Conservation (phyloP, 768 basidiomycete genomes). For the Terana coerulea region DNA sequence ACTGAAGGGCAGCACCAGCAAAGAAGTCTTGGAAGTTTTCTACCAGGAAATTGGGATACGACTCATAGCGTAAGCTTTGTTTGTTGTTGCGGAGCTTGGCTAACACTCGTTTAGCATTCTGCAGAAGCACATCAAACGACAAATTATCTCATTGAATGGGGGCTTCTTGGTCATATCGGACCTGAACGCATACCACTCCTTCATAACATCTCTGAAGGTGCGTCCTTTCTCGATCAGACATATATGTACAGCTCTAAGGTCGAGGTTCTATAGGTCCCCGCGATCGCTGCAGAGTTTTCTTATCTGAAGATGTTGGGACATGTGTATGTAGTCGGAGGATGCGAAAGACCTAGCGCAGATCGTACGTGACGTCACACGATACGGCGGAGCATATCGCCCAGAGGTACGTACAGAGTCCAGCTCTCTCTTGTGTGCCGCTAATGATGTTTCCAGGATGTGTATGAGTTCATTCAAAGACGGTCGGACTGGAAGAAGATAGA, state of each 20-base stretch:
- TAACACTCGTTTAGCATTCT: slow-evolving; percentile 57
- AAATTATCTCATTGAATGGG: slow-evolving; percentile 91
- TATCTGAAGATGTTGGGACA: slow-evolving; percentile 97
- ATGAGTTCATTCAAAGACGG: slow-evolving; percentile 92
- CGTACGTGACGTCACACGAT: slow-evolving; percentile 90
- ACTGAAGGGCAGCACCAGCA: slow-evolving; percentile 88
- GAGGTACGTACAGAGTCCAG: slow-evolving; percentile 52
- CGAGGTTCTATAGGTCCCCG: slow-evolving; percentile 47
- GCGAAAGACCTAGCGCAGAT: slow-evolving; percentile 97
- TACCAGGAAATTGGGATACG: slow-evolving; percentile 96
- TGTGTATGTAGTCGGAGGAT: slow-evolving; percentile 91
- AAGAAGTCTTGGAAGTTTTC: slow-evolving; percentile 96
- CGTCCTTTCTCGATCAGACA: slow-evolving; percentile 2
- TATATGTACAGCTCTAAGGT: not conserved
- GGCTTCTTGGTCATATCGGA: slow-evolving; percentile 97
- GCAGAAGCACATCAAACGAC: slow-evolving; percentile 94
- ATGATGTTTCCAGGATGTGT: slow-evolving; percentile 52
- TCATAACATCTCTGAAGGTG: slow-evolving; percentile 84
- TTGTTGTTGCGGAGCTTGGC: not conserved
- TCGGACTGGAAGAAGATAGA: slow-evolving; percentile 99
- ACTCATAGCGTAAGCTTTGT: slow-evolving; percentile 24
- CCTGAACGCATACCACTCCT: slow-evolving; percentile 88
- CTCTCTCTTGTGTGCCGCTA: not conserved
- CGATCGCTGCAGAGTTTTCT: slow-evolving; percentile 86
- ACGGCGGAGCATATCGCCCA: slow-evolving; percentile 91